phyloP scores from a whole-genome alignment of 768 basidiomycete species.

The Boletus pseudo-olivaceus region DNA sequence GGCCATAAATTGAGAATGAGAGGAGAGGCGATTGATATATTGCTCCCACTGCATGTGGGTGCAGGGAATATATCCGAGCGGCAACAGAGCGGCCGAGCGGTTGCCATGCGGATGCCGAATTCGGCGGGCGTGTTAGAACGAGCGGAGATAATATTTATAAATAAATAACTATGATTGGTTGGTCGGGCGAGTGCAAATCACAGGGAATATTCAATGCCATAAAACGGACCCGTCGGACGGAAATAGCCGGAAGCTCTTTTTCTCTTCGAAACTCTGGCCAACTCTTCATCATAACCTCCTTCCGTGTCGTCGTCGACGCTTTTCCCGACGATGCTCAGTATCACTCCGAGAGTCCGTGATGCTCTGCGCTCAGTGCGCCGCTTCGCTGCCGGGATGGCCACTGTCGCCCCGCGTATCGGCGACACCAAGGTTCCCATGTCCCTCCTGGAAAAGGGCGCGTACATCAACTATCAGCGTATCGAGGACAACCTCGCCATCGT shows the following conservation, averaged over 20 bases:
- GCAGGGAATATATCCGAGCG: background rate
- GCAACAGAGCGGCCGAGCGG: slow-evolving; percentile 10
- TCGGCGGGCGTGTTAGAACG: background rate
- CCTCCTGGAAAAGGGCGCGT: slow-evolving; percentile 73
- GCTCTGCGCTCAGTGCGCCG: slow-evolving; percentile 52
- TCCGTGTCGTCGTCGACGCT: slow-evolving; percentile 20
- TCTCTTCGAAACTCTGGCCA: slow-evolving; percentile 17
- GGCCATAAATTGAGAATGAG: background rate
- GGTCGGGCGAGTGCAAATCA: slow-evolving; percentile 5
- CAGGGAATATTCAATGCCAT: slow-evolving; percentile 9
- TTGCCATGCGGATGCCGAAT: background rate
- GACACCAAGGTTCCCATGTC: slow-evolving; percentile 91
- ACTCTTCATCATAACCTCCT: background rate
- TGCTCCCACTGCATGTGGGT: background rate
- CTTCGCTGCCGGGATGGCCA: slow-evolving; percentile 72
- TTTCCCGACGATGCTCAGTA: slow-evolving; percentile 58
- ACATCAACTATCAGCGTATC: slow-evolving; percentile 95
- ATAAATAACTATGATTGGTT: slow-evolving; percentile 21
- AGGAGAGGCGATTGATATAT: background rate
- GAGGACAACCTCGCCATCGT: slow-evolving; percentile 94
- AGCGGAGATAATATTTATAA: slow-evolving; percentile 22
- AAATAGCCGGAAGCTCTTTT: slow-evolving; percentile 26
- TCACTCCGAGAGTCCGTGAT: slow-evolving; percentile 51
- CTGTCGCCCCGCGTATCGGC: slow-evolving; percentile 74
- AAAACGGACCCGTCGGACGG: slow-evolving; percentile 20